phyloP scores from a whole-genome alignment of 148 eudicot species.

The Talinum fruticosum region DNA sequence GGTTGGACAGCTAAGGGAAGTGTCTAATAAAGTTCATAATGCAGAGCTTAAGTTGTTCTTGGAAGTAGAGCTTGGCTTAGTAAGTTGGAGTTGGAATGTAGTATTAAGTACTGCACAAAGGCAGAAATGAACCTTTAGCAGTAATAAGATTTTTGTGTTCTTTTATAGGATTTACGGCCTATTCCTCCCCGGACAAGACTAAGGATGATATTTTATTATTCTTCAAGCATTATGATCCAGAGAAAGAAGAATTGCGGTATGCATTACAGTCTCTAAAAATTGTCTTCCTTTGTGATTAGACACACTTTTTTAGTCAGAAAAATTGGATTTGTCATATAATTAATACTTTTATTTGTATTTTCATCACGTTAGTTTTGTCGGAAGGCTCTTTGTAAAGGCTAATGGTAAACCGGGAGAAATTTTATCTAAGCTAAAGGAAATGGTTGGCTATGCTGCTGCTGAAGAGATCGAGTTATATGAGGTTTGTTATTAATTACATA shows the following conservation, averaged over 20 bases:
- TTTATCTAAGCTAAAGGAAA: slow-evolving; percentile 49
- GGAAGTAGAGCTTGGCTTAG: slow-evolving; percentile 71
- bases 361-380: slow-evolving; percentile 46
- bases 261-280: background rate
- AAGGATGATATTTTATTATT: slow-evolving; percentile 78
- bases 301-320: background rate
- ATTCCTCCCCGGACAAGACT: slow-evolving; percentile 64
- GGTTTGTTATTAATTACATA: slow-evolving; percentile 31
- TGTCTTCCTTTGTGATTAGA: slow-evolving; percentile 10
- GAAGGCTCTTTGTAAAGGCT: slow-evolving; percentile 64
- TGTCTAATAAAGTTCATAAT: slow-evolving; percentile 66
- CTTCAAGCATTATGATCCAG: slow-evolving; percentile 82
- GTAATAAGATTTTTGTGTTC: background rate
- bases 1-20: slow-evolving; percentile 88
- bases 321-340: background rate
- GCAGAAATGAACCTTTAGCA: background rate
- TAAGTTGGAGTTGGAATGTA: slow-evolving; percentile 26
- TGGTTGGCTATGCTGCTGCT: slow-evolving; percentile 55
- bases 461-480: slow-evolving; percentile 72
- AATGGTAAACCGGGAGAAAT: slow-evolving; percentile 59
- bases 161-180: slow-evolving; percentile 58
- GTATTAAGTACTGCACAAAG: background rate
- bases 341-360: slow-evolving; percentile 1
- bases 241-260: slow-evolving; percentile 77
- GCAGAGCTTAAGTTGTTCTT: slow-evolving; percentile 79